Evolutionary conservation across 2,329 filamentous ascomycete genomes (phyloP), one percentile per base, ranked within the genome.

Genomic region (Colletotrichum sidae): DNA sequence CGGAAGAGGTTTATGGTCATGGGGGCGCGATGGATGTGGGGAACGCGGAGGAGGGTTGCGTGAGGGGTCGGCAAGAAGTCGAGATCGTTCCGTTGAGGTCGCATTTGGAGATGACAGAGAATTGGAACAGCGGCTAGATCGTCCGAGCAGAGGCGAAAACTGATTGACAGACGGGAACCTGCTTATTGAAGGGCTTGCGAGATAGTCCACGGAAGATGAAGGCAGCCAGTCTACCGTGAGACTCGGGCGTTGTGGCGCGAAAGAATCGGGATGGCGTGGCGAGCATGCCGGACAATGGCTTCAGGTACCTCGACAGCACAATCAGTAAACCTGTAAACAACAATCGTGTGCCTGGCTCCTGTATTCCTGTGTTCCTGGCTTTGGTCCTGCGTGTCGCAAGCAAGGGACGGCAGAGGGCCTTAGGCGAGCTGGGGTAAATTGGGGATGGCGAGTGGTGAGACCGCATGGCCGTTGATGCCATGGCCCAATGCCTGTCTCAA

Each of bases 11-110:
- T n/a, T 17, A 38, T 38, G 60, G 58, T 68, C 55, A 61, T 54
- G 59, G 54, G 66, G 67, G 66, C 55, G 55, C 64, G 54, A 25
- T 53, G 57, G 44, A 60, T 70, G 68, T 67, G 53, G 52, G 60
- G 55, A 59, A 42, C 17, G 49, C 17, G 10, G 25, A 56, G 55
- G 56, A 60, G 52, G 62, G 46, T 60, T 56, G 54, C 49, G 66
- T 60, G 65, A 63, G 55, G 62, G 47, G 59, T 49, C 64, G 52
- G 58, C 56, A 52, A 53, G 46, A 13, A 25, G 42, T 50, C 34
- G 33, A 37, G 47, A 33, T 51, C 38, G 44, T 65, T 56, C 61
- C 60, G 60, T 25, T 37, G 35, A 17, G 42, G 51, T 54, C 34
- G 39, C 42, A 50, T 25, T 53, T 52, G 13, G 41, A 33, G 58